These are phyloP conservation scores for Apiospora sp. DNA, from an alignment of 2,329 filamentous ascomycete genomes.

Conservation along the genomic window DNA sequence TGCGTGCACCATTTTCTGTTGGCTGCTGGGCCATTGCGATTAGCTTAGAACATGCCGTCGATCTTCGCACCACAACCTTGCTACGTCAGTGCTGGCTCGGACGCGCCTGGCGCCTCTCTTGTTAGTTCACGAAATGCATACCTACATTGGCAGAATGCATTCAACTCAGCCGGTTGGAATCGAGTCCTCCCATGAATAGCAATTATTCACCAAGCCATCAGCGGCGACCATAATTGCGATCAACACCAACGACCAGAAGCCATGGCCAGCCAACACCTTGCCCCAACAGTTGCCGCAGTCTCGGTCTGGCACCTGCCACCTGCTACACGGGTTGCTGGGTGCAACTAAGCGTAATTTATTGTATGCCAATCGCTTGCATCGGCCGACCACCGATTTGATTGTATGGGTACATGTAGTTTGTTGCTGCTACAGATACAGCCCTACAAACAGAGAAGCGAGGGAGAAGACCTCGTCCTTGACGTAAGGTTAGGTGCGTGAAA, in stretches of 20 bases:
- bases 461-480: neutral
- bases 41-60: neutral
- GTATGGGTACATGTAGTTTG: neutral
- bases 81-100: constrained; percentile 2
- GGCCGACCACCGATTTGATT: neutral
- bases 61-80: neutral
- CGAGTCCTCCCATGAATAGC: neutral
- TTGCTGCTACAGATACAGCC: neutral
- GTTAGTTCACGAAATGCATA: neutral
- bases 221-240: neutral
- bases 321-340: neutral
- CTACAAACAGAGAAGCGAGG: constrained; percentile 13
- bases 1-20: neutral
- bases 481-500: neutral
- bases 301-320: neutral
- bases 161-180: neutral
- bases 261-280: neutral
- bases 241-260: neutral
- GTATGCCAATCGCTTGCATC: neutral
- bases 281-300: neutral
- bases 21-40: neutral
- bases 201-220: neutral
- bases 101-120: neutral
- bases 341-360: neutral
- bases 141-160: neutral